A percentile compares a stretch with the other conserved stretches of the same genome.
Evolutionary conservation across 768 basidiomycete genomes (phyloP).

Genomic region (Mrakia frigida): DNA sequence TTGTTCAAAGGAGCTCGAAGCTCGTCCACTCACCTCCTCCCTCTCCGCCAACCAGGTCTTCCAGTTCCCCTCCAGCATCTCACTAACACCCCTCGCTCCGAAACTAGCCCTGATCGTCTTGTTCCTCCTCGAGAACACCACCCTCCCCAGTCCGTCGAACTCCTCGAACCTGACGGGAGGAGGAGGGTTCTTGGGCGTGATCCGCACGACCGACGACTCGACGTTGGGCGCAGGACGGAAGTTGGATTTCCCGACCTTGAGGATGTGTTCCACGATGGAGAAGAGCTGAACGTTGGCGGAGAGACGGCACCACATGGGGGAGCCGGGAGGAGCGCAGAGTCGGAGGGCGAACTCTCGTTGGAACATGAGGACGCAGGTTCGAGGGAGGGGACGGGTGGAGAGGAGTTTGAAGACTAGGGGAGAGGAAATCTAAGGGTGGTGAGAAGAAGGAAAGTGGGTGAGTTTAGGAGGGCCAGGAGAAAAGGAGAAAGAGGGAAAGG

Average conservation of each 20-base stretch:
- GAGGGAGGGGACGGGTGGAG: constrained; percentile 89
- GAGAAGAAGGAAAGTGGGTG: not conserved
- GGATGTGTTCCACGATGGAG: constrained; percentile 89
- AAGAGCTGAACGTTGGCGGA: constrained; percentile 97
- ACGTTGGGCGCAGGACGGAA: constrained; percentile 94
- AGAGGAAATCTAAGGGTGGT: constrained; percentile 68
- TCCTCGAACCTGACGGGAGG: constrained; percentile 95
- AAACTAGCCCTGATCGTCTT: constrained; percentile 87
- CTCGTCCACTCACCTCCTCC: constrained; percentile 45
- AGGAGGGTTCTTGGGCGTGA: constrained; percentile 88
- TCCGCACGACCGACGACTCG: constrained; percentile 83
- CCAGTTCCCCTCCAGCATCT: constrained; percentile 90
- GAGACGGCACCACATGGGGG: constrained; percentile 83
- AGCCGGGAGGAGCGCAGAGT: constrained; percentile 75
- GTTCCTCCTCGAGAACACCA: constrained; percentile 82
- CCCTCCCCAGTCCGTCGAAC: constrained; percentile 89
- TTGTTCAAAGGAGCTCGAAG: no score
- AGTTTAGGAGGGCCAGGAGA: not conserved
- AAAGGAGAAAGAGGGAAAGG: not conserved
- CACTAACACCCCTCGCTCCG: constrained; percentile 80
- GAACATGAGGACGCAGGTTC: constrained; percentile 97
- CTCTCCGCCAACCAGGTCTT: constrained; percentile 85
- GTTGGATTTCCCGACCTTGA: constrained; percentile 94
- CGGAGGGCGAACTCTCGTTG: constrained; percentile 96
- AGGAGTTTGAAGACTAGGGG: constrained; percentile 94